A percentile compares a stretch with the other conserved stretches of the same genome.
Conservation (phyloP, 306 rosid species). For the Prunus mira region DNA sequence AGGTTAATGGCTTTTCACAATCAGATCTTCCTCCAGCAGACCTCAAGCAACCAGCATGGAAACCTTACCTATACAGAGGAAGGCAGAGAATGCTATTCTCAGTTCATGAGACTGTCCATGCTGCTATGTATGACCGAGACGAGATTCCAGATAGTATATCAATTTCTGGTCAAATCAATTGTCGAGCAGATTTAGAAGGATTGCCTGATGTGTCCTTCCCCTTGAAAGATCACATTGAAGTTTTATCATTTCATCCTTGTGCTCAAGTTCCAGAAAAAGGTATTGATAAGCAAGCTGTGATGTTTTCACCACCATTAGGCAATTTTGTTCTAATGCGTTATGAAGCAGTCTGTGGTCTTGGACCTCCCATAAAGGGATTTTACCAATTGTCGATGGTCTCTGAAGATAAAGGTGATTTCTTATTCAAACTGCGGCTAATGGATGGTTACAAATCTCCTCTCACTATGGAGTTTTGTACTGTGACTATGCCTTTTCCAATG, state of each 20-base stretch:
- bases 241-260: constrained; percentile 83
- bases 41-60: constrained; percentile 98
- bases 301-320: constrained; percentile 95
- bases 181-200: constrained; percentile 91
- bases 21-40: constrained; percentile 79
- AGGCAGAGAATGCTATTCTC: constrained; percentile 77
- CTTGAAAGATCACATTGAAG: constrained; percentile 56
- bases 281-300: constrained; percentile 74
- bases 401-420: constrained; percentile 95
- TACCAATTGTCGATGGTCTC: constrained; percentile 97
- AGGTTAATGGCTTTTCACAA: constrained; percentile 76
- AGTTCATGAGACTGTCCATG: constrained; percentile 74
- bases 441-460: constrained; percentile 91
- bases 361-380: constrained; percentile 88
- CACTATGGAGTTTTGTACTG: constrained; percentile 86
- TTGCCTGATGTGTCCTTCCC: constrained; percentile 95
- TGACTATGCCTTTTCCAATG: constrained; percentile 84
- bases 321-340: constrained; percentile 85
- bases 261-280: constrained; percentile 87
- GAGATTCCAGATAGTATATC: constrained; percentile 86
- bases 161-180: constrained; percentile 86
- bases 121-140: constrained; percentile 89
- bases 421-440: constrained; percentile 80
- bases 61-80: constrained; percentile 89
- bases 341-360: constrained; percentile 66